Conservation (phyloP, 2,329 filamentous ascomycete species). For the Fusarium equiseti region DNA sequence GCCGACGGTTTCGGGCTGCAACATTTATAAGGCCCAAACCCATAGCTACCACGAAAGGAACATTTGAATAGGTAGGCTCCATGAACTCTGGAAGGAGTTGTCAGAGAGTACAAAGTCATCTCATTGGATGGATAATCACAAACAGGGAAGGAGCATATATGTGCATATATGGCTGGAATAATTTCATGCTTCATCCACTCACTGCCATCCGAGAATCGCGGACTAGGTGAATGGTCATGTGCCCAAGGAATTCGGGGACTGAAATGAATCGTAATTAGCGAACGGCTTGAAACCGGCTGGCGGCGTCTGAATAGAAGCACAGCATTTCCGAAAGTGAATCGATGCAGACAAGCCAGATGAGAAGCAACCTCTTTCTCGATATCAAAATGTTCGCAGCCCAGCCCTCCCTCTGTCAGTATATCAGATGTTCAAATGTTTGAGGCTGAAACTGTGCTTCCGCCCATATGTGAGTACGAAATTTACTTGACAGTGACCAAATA, state of each 20-base stretch:
- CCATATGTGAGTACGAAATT: neutral
- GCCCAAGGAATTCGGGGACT: slow-evolving; percentile 3
- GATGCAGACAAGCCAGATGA: neutral
- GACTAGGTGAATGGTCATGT: slow-evolving; percentile 13
- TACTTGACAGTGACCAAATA: neutral
- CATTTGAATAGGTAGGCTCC: slow-evolving; percentile 7
- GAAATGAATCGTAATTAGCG: slow-evolving; percentile 25
- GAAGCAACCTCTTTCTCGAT: neutral
- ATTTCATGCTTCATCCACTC: neutral
- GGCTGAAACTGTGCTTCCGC: slow-evolving; percentile 28
- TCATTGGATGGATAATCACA: neutral
- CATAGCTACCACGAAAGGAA: neutral
- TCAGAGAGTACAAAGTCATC: neutral
- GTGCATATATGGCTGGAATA: slow-evolving; percentile 7
- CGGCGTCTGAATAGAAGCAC: slow-evolving; percentile 9
- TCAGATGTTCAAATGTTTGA: neutral
- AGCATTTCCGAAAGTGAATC: neutral
- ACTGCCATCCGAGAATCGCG: neutral
- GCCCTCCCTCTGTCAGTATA: neutral
- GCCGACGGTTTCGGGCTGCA: neutral
- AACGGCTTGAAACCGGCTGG: neutral
- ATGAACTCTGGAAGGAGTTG: slow-evolving; percentile 17
- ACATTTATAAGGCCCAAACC: neutral
- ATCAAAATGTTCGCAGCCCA: neutral
- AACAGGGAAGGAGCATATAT: slow-evolving; percentile 1